Evolutionary conservation across 2,329 filamentous ascomycete genomes (phyloP).

Genomic region (Hypocrella siamensis): DNA sequence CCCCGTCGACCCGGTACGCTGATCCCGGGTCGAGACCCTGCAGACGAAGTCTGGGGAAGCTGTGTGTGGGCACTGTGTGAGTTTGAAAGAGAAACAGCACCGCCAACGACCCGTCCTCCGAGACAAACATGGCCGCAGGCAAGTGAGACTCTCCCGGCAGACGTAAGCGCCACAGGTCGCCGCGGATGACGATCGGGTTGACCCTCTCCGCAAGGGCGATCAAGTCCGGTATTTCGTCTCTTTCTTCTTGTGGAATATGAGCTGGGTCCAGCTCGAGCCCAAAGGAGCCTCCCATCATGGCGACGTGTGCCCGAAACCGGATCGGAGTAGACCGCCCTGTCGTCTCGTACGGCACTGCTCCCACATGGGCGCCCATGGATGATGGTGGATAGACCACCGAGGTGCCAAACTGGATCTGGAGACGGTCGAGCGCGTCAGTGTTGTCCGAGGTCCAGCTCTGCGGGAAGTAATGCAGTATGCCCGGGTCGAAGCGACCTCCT

Average conservation of each 20-base stretch:
- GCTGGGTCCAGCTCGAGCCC: conserved; percentile 47
- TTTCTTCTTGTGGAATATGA: conserved; percentile 33
- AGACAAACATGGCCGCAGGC: conserved; percentile 44
- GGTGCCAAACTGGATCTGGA: conserved; percentile 50
- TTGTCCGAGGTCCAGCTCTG: conserved; percentile 52
- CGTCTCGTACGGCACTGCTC: conserved; percentile 41
- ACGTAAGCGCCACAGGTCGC: conserved; percentile 42
- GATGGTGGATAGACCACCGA: conserved; percentile 46
- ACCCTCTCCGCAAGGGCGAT: conserved; percentile 38
- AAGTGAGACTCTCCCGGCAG: conserved; percentile 44
- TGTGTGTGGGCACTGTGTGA: conserved; percentile 27
- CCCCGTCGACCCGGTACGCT: conserved; percentile 35
- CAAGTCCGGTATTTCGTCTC: conserved; percentile 32
- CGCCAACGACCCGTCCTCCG: conserved; percentile 28
- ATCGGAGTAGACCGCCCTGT: conserved; percentile 40
- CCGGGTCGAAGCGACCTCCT: conserved; percentile 48
- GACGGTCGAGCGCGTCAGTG: conserved; percentile 44
- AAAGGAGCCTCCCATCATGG: conserved; percentile 54
- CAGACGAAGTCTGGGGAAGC: conserved; percentile 34
- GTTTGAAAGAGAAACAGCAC: conserved; percentile 48
- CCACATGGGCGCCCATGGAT: conserved; percentile 49
- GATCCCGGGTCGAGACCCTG: conserved; percentile 39
- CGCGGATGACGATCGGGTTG: conserved; percentile 41
- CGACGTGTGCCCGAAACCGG: conserved; percentile 46
- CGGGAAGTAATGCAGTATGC: conserved; percentile 47